phyloP scores from a whole-genome alignment of 179 eudicot species.

The Carnegiea gigantea region DNA sequence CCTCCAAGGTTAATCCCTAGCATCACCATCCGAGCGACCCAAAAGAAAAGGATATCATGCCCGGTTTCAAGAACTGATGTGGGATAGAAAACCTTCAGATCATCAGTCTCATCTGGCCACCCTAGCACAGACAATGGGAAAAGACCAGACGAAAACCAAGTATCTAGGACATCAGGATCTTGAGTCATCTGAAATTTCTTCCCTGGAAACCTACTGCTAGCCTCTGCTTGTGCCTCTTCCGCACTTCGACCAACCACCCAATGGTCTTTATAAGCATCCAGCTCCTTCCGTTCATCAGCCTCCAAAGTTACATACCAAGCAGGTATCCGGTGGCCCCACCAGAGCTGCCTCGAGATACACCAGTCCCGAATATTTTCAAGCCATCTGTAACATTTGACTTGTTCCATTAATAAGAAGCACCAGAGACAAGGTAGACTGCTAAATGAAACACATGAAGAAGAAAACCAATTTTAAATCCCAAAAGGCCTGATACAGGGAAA shows the following conservation, averaged over 20 bases:
- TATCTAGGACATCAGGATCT: slow-evolving; percentile 58
- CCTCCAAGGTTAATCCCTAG: slow-evolving; percentile 81
- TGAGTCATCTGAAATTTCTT: slow-evolving; percentile 67
- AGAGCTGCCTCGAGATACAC: slow-evolving; percentile 97
- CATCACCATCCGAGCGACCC: slow-evolving; percentile 99
- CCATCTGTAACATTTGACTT: slow-evolving; percentile 55
- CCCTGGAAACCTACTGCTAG: slow-evolving; percentile 49
- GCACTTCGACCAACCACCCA: slow-evolving; percentile 88
- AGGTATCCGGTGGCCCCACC: slow-evolving; percentile 99
- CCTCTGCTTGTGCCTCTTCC: slow-evolving; percentile 73
- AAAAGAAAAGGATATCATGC: slow-evolving; percentile 95
- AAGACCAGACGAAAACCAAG: slow-evolving; percentile 42
- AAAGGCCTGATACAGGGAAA: background rate
- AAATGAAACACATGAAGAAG: background rate
- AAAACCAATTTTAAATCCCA: background rate
- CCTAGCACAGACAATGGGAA: slow-evolving; percentile 77
- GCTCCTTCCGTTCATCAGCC: slow-evolving; percentile 69
- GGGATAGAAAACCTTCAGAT: slow-evolving; percentile 81
- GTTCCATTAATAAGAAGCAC: background rate
- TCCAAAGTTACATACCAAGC: slow-evolving; percentile 91
- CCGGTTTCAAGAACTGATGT: slow-evolving; percentile 96
- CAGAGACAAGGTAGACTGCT: background rate
- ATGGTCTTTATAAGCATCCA: slow-evolving; percentile 76
- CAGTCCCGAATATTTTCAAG: slow-evolving; percentile 95
- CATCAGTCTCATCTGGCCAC: slow-evolving; percentile 86